These are phyloP conservation scores for Crithidia bombi DNA, from an alignment of 208 protist species.

Conservation along the genomic window DNA sequence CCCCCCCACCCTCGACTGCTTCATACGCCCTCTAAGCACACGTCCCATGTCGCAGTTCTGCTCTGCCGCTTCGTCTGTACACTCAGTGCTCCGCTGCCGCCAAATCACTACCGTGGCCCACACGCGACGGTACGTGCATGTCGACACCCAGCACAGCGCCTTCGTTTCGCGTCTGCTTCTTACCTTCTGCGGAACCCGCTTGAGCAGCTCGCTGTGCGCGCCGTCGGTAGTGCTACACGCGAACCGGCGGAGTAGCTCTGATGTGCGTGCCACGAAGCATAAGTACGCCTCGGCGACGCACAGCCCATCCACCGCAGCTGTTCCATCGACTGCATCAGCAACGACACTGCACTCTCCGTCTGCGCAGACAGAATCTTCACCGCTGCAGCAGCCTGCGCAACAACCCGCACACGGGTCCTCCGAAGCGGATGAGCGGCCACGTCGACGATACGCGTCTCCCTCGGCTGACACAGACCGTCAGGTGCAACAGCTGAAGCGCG, in stretches of 20 bases:
- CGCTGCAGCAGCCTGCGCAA: not conserved
- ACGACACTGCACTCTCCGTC: not conserved
- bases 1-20: too few species aligned
- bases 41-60: too few species aligned
- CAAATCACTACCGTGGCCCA: too few species aligned
- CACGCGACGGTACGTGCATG: too few species aligned
- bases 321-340: not conserved
- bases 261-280: too few species aligned
- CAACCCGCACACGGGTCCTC: not conserved
- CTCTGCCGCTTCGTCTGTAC: too few species aligned
- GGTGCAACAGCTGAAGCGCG: conserved; percentile 34
- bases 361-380: not conserved
- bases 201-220: not conserved
- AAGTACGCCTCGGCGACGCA: not conserved
- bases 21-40: too few species aligned
- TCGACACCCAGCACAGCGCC: too few species aligned
- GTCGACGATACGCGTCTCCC: conserved; percentile 3
- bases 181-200: not conserved
- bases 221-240: not conserved
- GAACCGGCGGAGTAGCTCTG: not conserved
- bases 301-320: not conserved
- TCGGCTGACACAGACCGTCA: conserved; percentile 19
- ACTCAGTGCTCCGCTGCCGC: too few species aligned
- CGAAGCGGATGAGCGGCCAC: not conserved
- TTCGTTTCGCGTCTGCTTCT: too few species aligned